Conservation (phyloP, 2,329 filamentous ascomycete genomes). For the Pseudogymnoascus sp. region DNA sequence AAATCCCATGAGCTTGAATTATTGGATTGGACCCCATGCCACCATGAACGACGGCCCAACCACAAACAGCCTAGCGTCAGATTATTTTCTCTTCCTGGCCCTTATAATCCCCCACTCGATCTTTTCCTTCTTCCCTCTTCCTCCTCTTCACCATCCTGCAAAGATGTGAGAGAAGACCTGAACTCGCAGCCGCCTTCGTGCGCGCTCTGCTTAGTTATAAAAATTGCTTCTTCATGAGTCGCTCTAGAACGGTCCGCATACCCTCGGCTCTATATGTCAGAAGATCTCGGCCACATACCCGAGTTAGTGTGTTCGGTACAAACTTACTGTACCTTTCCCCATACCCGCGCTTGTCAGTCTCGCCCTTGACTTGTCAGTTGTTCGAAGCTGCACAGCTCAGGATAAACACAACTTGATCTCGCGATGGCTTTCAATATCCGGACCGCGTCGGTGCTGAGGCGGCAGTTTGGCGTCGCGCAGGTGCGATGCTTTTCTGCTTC, state of each 20-base stretch:
- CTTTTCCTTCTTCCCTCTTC: not conserved
- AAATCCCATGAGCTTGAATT: not conserved
- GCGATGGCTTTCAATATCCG: not conserved
- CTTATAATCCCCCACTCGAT: not conserved
- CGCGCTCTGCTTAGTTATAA: not conserved
- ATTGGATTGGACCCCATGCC: not conserved
- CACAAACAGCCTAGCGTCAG: not conserved
- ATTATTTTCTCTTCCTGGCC: not conserved
- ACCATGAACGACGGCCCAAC: not conserved
- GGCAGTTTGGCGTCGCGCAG: conserved; percentile 13
- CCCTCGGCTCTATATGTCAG: not conserved
- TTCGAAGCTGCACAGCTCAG: not conserved
- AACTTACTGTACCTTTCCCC: not conserved
- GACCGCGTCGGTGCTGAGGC: not conserved
- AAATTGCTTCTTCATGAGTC: not conserved
- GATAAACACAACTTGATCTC: not conserved
- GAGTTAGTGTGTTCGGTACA: conserved; percentile 3
- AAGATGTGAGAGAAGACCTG: not conserved
- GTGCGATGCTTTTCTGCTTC: conserved; percentile 39
- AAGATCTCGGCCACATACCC: not conserved
- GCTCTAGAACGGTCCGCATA: not conserved
- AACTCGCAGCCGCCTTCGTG: not conserved
- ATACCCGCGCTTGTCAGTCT: not conserved
- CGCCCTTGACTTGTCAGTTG: not conserved
- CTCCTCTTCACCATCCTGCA: not conserved